A percentile compares a stretch with the other conserved stretches of the same genome.
phyloP scores from a whole-genome alignment of 1,284 basidiomycete genomes.

The Tilletia caries region DNA sequence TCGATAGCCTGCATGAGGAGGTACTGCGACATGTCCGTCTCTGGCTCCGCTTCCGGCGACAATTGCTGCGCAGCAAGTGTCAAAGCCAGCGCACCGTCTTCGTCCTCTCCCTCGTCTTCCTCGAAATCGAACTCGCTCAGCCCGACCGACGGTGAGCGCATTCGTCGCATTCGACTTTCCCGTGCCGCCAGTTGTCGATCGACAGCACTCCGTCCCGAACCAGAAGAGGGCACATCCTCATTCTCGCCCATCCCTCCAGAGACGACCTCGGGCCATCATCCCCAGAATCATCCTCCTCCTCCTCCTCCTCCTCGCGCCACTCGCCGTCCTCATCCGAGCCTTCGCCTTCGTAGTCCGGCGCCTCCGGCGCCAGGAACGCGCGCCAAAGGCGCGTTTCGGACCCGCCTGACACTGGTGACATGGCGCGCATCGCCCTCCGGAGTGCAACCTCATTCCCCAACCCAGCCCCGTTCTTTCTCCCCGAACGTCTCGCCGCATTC shows the following conservation, averaged over 20 bases:
- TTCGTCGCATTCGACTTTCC: not conserved
- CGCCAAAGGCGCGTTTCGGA: conserved; percentile 7
- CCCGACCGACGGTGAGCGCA: not conserved
- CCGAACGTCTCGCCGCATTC: not conserved
- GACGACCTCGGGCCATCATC: conserved; percentile 12
- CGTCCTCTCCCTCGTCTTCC: conserved; percentile 11
- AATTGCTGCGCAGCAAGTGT: not conserved
- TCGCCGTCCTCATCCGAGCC: conserved; percentile 8
- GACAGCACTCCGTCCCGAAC: too few species aligned
- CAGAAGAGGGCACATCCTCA: too few species aligned
- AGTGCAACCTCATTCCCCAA: not conserved
- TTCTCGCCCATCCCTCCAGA: not conserved
- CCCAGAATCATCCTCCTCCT: conserved; percentile 14
- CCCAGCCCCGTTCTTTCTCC: not conserved
- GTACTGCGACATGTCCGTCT: conserved; percentile 1
- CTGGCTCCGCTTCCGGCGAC: not conserved
- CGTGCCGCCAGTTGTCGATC: not conserved
- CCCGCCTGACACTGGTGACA: not conserved
- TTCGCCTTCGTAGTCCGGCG: conserved; percentile 10
- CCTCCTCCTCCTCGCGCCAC: conserved; percentile 19
- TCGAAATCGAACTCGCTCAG: conserved; percentile 5
- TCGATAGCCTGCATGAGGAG: not conserved
- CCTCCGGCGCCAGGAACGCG: conserved; percentile 11
- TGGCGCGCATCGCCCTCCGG: not conserved
- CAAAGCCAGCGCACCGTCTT: not conserved